Evolutionary conservation across 2,329 filamentous ascomycete genomes (phyloP).

Genomic region (Rhynchosporium secalis): DNA sequence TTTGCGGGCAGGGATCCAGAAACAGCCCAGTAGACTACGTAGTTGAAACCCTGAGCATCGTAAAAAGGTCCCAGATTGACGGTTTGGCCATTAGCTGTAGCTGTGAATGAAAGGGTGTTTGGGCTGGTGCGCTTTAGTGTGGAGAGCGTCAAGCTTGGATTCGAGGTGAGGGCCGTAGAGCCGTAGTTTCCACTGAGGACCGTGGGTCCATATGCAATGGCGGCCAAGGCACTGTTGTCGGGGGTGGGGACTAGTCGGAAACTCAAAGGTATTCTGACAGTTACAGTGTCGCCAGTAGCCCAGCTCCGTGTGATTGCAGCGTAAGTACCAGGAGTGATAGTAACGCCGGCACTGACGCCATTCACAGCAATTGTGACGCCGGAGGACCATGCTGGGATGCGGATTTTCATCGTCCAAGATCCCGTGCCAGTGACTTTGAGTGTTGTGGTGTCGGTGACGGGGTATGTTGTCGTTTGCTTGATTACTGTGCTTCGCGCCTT

Average conservation of each 20-base stretch:
- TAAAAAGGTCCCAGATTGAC: conserved; percentile 4
- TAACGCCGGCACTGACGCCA: not conserved
- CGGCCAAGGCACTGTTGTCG: not conserved
- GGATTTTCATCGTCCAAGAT: not conserved
- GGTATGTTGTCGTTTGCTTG: not conserved
- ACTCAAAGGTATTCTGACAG: not conserved
- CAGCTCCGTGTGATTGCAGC: not conserved
- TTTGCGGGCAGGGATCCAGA: not conserved
- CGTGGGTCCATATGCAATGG: not conserved
- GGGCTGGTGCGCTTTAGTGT: not conserved
- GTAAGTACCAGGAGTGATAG: not conserved
- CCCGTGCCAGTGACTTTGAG: not conserved
- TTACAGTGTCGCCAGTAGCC: not conserved
- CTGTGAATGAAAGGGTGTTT: not conserved
- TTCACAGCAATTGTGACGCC: not conserved
- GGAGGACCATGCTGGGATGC: not conserved
- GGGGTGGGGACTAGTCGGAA: not conserved
- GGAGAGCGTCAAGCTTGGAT: not conserved
- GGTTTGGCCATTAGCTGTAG: not conserved
- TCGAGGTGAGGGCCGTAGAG: not conserved
- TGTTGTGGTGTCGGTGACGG: not conserved
- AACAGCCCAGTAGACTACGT: conserved; percentile 4
- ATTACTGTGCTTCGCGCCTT: not conserved
- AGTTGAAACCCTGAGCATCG: conserved; percentile 9
- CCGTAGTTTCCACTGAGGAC: not conserved